Evolutionary conservation across 2,329 filamentous ascomycete species (phyloP).

Genomic region (Aspergillus awamori): DNA sequence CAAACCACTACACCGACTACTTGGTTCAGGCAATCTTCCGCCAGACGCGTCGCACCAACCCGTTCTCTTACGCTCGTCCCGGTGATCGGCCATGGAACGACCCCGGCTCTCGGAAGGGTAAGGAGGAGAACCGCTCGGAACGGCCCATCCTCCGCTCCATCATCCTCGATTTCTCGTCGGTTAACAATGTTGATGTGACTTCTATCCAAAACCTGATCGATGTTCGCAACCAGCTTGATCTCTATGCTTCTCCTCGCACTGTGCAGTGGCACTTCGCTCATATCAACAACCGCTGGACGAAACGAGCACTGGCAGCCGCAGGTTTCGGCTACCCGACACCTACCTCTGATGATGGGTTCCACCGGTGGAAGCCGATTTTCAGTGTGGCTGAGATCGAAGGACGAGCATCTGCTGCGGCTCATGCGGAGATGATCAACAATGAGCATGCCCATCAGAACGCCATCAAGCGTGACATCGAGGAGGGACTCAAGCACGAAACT

Average conservation of each 20-base stretch:
- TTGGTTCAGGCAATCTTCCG: constrained; percentile 69
- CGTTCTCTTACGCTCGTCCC: constrained; percentile 63
- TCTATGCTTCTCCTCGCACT: constrained; percentile 74
- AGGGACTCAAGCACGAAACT: constrained; percentile 34
- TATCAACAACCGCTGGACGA: constrained; percentile 93
- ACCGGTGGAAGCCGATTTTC: constrained; percentile 93
- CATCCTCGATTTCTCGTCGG: constrained; percentile 88
- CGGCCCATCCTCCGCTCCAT: constrained; percentile 80
- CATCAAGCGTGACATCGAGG: constrained; percentile 32
- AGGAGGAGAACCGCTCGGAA: constrained; percentile 52
- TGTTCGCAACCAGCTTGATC: constrained; percentile 89
- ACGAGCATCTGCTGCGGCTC: constrained; percentile 67
- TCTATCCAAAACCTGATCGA: constrained; percentile 92
- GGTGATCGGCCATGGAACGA: constrained; percentile 96
- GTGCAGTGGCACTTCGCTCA: constrained; percentile 97
- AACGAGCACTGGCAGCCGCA: constrained; percentile 80
- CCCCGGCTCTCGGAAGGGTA: constrained; percentile 69
- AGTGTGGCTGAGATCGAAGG: constrained; percentile 85
- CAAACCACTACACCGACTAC: constrained; percentile 82
- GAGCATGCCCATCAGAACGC: constrained; percentile 47
- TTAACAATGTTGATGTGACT: constrained; percentile 92
- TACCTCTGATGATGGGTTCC: constrained; percentile 55
- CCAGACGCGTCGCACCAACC: constrained; percentile 75
- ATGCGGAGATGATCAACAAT: constrained; percentile 67
- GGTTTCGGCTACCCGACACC: constrained; percentile 83